A percentile compares a stretch with the other conserved stretches of the same genome.
These are phyloP conservation scores for Dictyostelium citrinum DNA, from an alignment of 78 protist species.

Conservation along the genomic window DNA sequence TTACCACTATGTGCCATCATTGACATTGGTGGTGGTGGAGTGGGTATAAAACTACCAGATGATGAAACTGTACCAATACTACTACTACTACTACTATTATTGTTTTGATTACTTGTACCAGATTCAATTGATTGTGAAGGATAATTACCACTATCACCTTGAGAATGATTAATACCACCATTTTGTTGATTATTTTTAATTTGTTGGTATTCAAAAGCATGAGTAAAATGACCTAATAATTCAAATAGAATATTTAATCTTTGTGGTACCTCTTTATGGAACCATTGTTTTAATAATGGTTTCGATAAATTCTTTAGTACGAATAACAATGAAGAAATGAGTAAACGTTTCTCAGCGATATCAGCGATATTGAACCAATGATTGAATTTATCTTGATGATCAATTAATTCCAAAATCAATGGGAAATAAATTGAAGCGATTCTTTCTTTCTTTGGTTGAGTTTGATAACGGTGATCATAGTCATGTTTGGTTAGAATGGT, in stretches of 20 bases:
- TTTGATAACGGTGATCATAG: conserved; percentile 59
- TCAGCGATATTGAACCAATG: not conserved
- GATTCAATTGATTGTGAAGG: not conserved
- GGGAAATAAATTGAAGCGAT: conserved; percentile 63
- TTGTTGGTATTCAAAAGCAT: conserved; percentile 46
- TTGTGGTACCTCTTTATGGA: conserved; percentile 57
- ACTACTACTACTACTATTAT: not conserved
- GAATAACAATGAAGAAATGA: conserved; percentile 18
- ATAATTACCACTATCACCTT: not conserved
- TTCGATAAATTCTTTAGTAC: conserved; percentile 51
- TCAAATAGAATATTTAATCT: conserved; percentile 31
- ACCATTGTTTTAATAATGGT: conserved; percentile 53
- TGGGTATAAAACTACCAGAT: not conserved
- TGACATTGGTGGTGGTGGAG: conserved; percentile 11
- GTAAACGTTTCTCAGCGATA: not conserved
- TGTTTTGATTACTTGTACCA: not conserved
- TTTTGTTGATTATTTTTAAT: not conserved
- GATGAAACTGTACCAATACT: not conserved
- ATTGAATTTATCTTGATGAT: conserved; percentile 21
- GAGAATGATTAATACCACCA: not conserved
- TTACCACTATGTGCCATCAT: not conserved
- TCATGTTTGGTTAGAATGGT: conserved; percentile 58
- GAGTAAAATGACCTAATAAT: not conserved
- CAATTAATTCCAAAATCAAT: conserved; percentile 42
- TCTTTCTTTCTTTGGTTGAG: conserved; percentile 6